Evolutionary conservation across 1,284 basidiomycete species (phyloP), one percentile per base, ranked within the genome.

Genomic region (Ceratobasidium sp.): DNA sequence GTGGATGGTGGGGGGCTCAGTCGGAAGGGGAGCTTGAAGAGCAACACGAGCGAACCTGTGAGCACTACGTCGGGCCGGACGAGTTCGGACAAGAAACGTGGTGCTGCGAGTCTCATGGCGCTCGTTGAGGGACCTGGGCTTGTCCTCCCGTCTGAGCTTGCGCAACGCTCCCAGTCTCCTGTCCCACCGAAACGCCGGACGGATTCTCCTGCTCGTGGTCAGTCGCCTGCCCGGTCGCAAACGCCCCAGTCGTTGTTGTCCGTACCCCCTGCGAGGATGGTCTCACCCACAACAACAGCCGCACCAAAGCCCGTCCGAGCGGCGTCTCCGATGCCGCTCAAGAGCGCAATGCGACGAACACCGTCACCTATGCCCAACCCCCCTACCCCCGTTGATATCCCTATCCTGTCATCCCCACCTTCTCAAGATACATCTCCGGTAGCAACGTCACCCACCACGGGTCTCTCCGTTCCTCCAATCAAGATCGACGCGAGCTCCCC

Each of bases 291-390:
- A 30, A 49, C 55, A 35, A 66, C 54, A 21, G 63, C 58, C 44
- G 63, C 67, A 8, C 69, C 41, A 28, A 50, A 28, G 18, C 72
- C 62, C 35, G 72, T 69, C 35, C 72, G 62, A 61, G 46, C 43
- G 74, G 58, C 70, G 2, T 78, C 80, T 16, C 85, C 83, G 78
- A 79, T 82, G 54, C 89, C 89, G 0, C 77, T 91, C n/a, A 82
- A 85, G 73, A 90, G 89, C 66, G 89, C 89, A n/a, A 75, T 91
- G 79, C 84, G 86, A 74, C 64, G 50, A 57, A 74, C 30, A 47
- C 73, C 28, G 9, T 66, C 67, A 2, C 72, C 72, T 1, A 57
- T 49, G 61, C 70, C 73, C 21, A 46, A 47, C 16, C 5, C 52
- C 35, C 16, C n/a, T n/a, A 18, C 28, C 6, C 63, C 67, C 7